Percentiles rank a stretch among this genome's conserved stretches.
These are phyloP conservation scores for Fusarium pseudograminearum DNA, from an alignment of 2,329 filamentous ascomycete species.

Conservation along the genomic window DNA sequence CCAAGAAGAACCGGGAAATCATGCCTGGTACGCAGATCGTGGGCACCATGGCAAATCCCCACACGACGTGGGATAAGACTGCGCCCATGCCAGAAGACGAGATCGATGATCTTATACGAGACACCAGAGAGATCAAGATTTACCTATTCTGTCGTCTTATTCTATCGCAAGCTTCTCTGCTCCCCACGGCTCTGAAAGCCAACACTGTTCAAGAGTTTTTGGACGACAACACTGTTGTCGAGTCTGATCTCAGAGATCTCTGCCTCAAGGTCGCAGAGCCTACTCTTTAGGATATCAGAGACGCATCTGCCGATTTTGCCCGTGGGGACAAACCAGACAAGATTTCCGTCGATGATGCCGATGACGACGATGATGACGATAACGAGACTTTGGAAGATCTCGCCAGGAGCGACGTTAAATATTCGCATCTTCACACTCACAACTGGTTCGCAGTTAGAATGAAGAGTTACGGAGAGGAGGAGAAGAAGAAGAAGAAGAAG, in stretches of 20 bases:
- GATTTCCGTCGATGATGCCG: background rate
- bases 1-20: constrained; percentile 44
- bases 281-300: constrained; percentile 46
- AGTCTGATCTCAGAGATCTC: constrained; percentile 47
- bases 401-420: constrained; percentile 26
- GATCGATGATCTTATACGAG: constrained; percentile 39
- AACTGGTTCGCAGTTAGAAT: constrained; percentile 41
- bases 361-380: background rate
- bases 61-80: constrained; percentile 42
- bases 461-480: background rate
- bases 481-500: constrained; percentile 18
- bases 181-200: constrained; percentile 46
- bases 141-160: constrained; percentile 48
- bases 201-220: constrained; percentile 46
- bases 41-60: constrained; percentile 46
- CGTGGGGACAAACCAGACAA: constrained; percentile 42
- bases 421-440: constrained; percentile 40
- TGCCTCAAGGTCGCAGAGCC: constrained; percentile 47
- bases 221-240: constrained; percentile 40
- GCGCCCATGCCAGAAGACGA: constrained; percentile 46
- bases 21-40: constrained; percentile 39
- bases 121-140: constrained; percentile 48
- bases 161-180: constrained; percentile 43
- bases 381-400: constrained; percentile 39
- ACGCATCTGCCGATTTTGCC: constrained; percentile 49